Base-by-base conservation (phyloP, 1,284 basidiomycete species). In the Rhodotorula sp. region DNA sequence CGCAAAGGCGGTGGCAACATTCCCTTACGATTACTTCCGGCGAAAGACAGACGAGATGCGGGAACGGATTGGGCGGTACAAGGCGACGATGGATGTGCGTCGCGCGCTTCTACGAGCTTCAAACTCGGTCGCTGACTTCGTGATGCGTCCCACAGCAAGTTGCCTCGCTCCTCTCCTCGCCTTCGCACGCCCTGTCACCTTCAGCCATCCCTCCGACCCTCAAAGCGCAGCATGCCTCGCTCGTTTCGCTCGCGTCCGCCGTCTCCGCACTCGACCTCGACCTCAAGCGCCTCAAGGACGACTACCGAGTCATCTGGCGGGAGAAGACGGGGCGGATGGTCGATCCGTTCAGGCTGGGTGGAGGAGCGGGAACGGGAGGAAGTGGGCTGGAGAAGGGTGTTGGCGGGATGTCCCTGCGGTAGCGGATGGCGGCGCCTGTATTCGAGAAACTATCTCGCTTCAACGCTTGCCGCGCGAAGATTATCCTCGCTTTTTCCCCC, bases 11-110 rank as follows among this genome's bases (percentile, higher is more conserved):
- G 87, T 90, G 30, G 86, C 89, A 78, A 89, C 90, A 76, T 92
- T 91, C 80, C 90, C 90, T n/a, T 82, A 89, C 24, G 89, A 92
- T 88, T 91, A 87, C 80, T 91, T 91, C 81, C 84, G 82, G 47
- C 85, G 89, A 31, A 85, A 89, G 50, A 86, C 88, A 26, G 84
- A 86, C 67, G 85, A 90, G 74, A 88, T 91, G 85, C 83, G 84
- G 62, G 86, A 88, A 74, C 83, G 88, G 44, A 80, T 92, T 62
- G 82, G 84, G 57, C 89, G 89, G 86, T 91, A 90, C 80, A 89
- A 88, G 77, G 82, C 84, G 40, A 90, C 88, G 13, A 88, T 91
- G 64, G 90, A 92, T 82, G 90, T 88, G 73, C 71, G 81, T 73
- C 52, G 51, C n/a, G 15, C n/a, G 11, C 54, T 31, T 48, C 8